Evolutionary conservation across 306 rosid genomes (phyloP), one percentile per base, ranked within the genome.

Genomic region (Prosopis cineraria): DNA sequence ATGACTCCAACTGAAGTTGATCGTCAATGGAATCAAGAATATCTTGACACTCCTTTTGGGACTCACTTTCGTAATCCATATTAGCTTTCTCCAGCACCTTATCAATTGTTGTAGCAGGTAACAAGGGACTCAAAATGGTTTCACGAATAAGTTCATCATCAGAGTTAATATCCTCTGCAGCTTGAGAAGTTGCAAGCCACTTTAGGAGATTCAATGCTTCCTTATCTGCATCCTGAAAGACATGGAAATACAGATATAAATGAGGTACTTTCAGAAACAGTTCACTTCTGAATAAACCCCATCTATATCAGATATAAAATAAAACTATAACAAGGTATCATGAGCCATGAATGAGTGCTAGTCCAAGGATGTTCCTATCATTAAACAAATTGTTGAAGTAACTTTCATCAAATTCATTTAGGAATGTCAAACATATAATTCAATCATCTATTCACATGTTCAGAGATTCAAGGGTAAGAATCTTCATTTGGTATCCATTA

Each of bases 11-110:
- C 79, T 84, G 89, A 63, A 76, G 72, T 73, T 73, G 75, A 76
- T 88, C 90, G 62, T 88, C 93, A 84, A 89, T 56, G 72, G 98
- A 89, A 90, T 92, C 97, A 75, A 94, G 91, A 79, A 94, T 94
- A 87, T 94, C 98, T 71, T 90, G 94, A 80, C 98, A 92, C 87
- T 92, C 98, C 85, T 90, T 92, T 65, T 90, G 97, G 48, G 98
- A 94, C 83, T 88, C 98, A 77, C 78, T 89, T 84, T 91, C 93
- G 79, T 84, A 92, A 71, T 88, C 90, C 84, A 84, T 55, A 78
- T 76, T 90, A 64, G 93, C 98, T 88, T 88, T 87, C 88, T 92
- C 96, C 80, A 94, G 79, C 82, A 94, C 88, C 77, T 86, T 77
- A 71, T 92, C 92, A 74, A 92, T 81, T 79, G 89, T 88, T 74